phyloP scores from a whole-genome alignment of 352 stramenopile species.

The Lagenidium giganteum region DNA sequence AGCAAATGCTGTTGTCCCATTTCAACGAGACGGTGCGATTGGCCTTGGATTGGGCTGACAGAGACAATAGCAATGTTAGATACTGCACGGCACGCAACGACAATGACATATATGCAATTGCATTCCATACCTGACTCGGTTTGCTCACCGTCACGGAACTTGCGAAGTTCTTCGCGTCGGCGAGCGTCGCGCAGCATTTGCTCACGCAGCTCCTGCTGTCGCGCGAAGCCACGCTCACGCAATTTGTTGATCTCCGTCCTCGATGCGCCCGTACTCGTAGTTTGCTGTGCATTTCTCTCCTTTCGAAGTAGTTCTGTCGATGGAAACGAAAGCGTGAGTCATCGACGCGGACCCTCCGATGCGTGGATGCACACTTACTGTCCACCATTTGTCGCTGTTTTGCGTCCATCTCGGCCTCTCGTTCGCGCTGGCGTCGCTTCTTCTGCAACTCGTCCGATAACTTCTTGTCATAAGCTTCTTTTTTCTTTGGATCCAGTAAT shows the following conservation, averaged over 20 bases:
- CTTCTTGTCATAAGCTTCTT: slow-evolving; percentile 79
- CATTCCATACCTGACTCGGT: neutral
- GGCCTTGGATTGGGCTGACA: slow-evolving; percentile 52
- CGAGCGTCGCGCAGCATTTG: slow-evolving; percentile 35
- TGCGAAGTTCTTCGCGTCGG: slow-evolving; percentile 28
- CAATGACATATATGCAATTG: too few relatives aligned
- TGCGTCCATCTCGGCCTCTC: slow-evolving; percentile 45
- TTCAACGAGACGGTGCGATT: slow-evolving; percentile 76
- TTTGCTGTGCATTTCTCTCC: slow-evolving; percentile 35
- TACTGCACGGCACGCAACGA: too few relatives aligned
- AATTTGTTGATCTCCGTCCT: slow-evolving; percentile 49
- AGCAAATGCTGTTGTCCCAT: slow-evolving; percentile 61
- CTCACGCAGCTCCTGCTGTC: slow-evolving; percentile 51
- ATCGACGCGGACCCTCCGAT: neutral
- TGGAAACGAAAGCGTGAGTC: slow-evolving; percentile 1
- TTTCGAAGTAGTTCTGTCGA: slow-evolving; percentile 60
- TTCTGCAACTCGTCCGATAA: slow-evolving; percentile 53
- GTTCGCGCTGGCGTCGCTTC: slow-evolving; percentile 64
- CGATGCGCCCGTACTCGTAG: slow-evolving; percentile 9
- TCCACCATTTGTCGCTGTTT: slow-evolving; percentile 64
- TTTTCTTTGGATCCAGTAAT: slow-evolving; percentile 73
- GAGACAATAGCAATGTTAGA: too few relatives aligned
- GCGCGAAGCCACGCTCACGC: slow-evolving; percentile 41
- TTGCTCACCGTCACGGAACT: neutral
- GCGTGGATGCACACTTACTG: neutral